Evolutionary conservation across 768 basidiomycete species (phyloP).

Genomic region (Leccinellum albellum): DNA sequence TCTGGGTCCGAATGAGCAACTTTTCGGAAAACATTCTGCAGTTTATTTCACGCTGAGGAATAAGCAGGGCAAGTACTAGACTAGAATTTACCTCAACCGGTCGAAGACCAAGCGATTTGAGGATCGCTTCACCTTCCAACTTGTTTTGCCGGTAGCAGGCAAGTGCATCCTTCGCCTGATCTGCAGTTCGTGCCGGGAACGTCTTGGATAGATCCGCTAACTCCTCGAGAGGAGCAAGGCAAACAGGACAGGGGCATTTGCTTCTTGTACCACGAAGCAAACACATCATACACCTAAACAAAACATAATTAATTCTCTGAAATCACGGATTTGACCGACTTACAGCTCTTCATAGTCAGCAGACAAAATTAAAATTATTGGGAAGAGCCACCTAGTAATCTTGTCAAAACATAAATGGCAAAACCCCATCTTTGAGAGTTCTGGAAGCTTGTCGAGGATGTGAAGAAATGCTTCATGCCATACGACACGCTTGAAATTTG

Average conservation of each 20-base stretch:
- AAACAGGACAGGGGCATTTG: background rate
- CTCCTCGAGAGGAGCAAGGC: background rate
- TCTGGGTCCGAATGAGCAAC: background rate
- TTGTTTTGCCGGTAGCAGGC: background rate
- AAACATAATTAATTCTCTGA: background rate
- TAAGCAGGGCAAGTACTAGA: background rate
- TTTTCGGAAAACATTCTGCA: background rate
- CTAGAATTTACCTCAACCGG: background rate
- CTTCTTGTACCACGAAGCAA: background rate
- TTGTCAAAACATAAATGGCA: background rate
- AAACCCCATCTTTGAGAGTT: background rate
- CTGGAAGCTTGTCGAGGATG: background rate
- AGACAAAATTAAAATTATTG: background rate
- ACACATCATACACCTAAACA: background rate
- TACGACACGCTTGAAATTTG: background rate
- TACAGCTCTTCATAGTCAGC: background rate
- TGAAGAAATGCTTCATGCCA: background rate
- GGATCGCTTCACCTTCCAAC: background rate
- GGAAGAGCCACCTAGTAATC: background rate
- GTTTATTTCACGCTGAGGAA: background rate
- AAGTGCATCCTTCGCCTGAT: background rate
- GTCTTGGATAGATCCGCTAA: background rate
- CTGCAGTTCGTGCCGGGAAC: background rate
- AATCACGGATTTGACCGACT: background rate
- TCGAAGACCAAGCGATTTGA: background rate